A percentile compares a stretch with the other conserved stretches of the same genome.
These are phyloP conservation scores for Calocybe indica DNA, from an alignment of 768 basidiomycete species.

Conservation along the genomic window DNA sequence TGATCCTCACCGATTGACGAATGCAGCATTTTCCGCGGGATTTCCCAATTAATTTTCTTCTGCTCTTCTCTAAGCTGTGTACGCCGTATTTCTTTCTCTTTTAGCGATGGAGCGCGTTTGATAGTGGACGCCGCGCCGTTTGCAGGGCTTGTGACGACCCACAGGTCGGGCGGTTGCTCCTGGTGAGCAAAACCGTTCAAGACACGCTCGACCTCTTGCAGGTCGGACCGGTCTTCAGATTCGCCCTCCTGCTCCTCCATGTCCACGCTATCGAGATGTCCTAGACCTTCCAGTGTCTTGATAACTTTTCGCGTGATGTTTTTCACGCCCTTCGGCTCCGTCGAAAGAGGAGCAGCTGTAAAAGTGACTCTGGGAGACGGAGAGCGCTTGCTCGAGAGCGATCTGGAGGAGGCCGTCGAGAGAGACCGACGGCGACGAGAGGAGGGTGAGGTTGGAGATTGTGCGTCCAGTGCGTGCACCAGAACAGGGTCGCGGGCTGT, in stretches of 20 bases:
- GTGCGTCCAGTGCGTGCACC: slow-evolving; percentile 12
- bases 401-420: slow-evolving; percentile 12
- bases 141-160: not conserved
- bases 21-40: slow-evolving; percentile 84
- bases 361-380: slow-evolving; percentile 44
- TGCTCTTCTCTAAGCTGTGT: slow-evolving; percentile 2
- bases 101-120: not conserved
- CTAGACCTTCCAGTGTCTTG: slow-evolving; percentile 39
- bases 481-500: slow-evolving; percentile 13
- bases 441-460: slow-evolving; percentile 4
- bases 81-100: too few relatives aligned
- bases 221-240: slow-evolving; percentile 17
- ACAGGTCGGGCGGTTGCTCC: not conserved
- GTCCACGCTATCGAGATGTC: slow-evolving; percentile 30
- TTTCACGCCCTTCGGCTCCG: slow-evolving; percentile 34
- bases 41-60: slow-evolving; percentile 74
- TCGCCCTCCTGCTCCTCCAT: slow-evolving; percentile 28
- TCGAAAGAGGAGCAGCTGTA: slow-evolving; percentile 26
- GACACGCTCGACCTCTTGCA: slow-evolving; percentile 17
- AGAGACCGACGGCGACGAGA: slow-evolving; percentile 13
- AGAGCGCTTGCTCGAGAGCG: slow-evolving; percentile 29
- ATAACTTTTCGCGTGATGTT: slow-evolving; percentile 46
- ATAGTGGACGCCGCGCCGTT: slow-evolving; percentile 5
- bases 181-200: slow-evolving; percentile 8
- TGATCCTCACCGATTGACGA: slow-evolving; percentile 73